Evolutionary conservation across 2,329 filamentous ascomycete genomes (phyloP).

Genomic region (Albophoma yamanashiensis): DNA sequence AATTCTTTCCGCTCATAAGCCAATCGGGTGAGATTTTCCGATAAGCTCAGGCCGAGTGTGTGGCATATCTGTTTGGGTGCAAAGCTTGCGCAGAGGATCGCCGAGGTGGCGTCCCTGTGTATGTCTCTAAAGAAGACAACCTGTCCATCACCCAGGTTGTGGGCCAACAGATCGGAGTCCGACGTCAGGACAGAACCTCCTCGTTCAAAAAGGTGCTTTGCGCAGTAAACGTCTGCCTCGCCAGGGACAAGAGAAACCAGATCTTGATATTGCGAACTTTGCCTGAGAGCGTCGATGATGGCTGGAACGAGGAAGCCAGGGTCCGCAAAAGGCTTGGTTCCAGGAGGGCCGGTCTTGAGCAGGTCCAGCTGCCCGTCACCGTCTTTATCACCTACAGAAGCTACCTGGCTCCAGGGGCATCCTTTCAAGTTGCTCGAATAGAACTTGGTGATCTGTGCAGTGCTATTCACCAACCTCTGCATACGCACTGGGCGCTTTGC

Average conservation of each 20-base stretch:
- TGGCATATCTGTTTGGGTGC: constrained; percentile 25
- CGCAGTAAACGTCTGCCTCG: constrained; percentile 79
- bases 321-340: constrained; percentile 27
- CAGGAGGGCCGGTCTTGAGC: constrained; percentile 12
- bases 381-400: constrained; percentile 3
- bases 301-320: constrained; percentile 69
- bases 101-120: constrained; percentile 19
- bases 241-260: constrained; percentile 57
- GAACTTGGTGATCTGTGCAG: constrained; percentile 42
- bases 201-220: constrained; percentile 43
- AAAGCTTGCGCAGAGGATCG: constrained; percentile 16
- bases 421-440: constrained; percentile 17
- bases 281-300: constrained; percentile 58
- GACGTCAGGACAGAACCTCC: constrained; percentile 58
- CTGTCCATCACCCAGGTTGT: constrained; percentile 55
- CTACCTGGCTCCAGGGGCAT: constrained; percentile 12
- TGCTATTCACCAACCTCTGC: constrained; percentile 46
- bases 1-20: constrained; percentile 23
- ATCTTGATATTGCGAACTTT: constrained; percentile 27
- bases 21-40: constrained; percentile 17
- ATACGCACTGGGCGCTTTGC: constrained; percentile 54
- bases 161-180: constrained; percentile 79
- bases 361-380: constrained; percentile 5
- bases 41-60: constrained; percentile 27
- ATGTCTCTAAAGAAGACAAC: constrained; percentile 63